A percentile compares a stretch with the other conserved stretches of the same genome.
These are phyloP conservation scores for Dothistroma pini DNA, from an alignment of 2,329 filamentous ascomycete species.

Conservation along the genomic window DNA sequence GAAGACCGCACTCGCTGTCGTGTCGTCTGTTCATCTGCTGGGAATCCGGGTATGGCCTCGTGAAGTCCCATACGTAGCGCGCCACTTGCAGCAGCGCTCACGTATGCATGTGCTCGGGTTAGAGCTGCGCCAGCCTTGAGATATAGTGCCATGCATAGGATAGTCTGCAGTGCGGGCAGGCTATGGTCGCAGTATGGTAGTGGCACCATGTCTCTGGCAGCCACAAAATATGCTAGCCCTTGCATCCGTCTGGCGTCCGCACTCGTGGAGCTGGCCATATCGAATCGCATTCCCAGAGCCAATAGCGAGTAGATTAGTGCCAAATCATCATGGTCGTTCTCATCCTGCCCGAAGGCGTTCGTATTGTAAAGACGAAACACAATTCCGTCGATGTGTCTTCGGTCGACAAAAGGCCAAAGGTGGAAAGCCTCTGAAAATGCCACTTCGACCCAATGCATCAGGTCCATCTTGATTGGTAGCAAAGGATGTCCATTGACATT, in stretches of 20 bases:
- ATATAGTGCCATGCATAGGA: slow-evolving; percentile 21
- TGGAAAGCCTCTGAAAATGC: slow-evolving; percentile 19
- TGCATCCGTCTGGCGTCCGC: slow-evolving; percentile 6
- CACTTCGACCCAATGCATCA: slow-evolving; percentile 11
- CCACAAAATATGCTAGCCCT: slow-evolving; percentile 16
- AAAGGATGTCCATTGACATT: slow-evolving; percentile 7
- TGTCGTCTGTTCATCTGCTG: slow-evolving; percentile 16
- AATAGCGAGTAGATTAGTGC: slow-evolving; percentile 18
- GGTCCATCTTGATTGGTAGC: slow-evolving; percentile 10
- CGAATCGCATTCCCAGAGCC: slow-evolving; percentile 20
- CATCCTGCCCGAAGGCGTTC: slow-evolving; percentile 14
- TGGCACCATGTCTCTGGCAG: slow-evolving; percentile 17
- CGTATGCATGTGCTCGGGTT: slow-evolving; percentile 14
- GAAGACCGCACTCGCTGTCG: slow-evolving; percentile 19
- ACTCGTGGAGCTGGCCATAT: slow-evolving; percentile 5
- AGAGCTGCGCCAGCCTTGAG: slow-evolving; percentile 16
- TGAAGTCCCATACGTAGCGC: slow-evolving; percentile 21
- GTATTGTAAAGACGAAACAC: slow-evolving; percentile 19
- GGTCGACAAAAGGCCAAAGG: slow-evolving; percentile 20
- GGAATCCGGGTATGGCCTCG: slow-evolving; percentile 12
- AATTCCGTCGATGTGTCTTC: slow-evolving; percentile 12
- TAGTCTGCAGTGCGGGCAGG: slow-evolving; percentile 18
- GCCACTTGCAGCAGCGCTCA: slow-evolving; percentile 18
- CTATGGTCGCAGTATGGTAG: slow-evolving; percentile 17
- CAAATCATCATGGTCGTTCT: slow-evolving; percentile 20